Evolutionary conservation across 2,329 filamentous ascomycete genomes (phyloP).

Genomic region (Macrophomina tecta): DNA sequence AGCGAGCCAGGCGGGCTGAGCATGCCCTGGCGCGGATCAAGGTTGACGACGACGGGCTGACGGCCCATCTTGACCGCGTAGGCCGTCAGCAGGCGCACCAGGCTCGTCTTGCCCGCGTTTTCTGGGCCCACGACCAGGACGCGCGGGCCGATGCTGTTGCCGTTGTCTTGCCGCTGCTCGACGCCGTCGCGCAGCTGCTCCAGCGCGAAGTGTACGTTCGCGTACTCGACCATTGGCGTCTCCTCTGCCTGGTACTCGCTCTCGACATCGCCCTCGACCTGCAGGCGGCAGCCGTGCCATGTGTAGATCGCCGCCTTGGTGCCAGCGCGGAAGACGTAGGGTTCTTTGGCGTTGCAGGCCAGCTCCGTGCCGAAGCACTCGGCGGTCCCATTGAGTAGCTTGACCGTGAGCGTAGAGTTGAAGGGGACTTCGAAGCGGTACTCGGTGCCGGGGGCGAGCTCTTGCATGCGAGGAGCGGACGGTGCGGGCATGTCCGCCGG

Average conservation of each 20-base stretch:
- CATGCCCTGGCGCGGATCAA: slow-evolving; percentile 75
- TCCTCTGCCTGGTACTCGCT: slow-evolving; percentile 76
- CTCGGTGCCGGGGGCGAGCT: slow-evolving; percentile 54
- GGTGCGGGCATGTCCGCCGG: slow-evolving; percentile 34
- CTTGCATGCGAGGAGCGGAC: slow-evolving; percentile 44
- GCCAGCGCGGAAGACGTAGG: slow-evolving; percentile 76
- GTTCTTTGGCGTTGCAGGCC: slow-evolving; percentile 67
- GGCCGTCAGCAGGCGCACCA: slow-evolving; percentile 76
- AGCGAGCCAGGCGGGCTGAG: slow-evolving; percentile 71
- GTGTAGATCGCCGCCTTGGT: slow-evolving; percentile 88
- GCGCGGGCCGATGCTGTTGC: slow-evolving; percentile 68
- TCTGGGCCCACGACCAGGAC: slow-evolving; percentile 82
- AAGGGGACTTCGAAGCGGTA: slow-evolving; percentile 51
- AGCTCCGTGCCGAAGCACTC: slow-evolving; percentile 97
- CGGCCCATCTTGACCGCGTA: slow-evolving; percentile 77
- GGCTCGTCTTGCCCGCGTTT: slow-evolving; percentile 81
- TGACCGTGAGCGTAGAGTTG: slow-evolving; percentile 44
- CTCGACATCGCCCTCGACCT: slow-evolving; percentile 74
- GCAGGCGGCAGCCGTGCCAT: slow-evolving; percentile 87
- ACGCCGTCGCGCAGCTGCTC: slow-evolving; percentile 72
- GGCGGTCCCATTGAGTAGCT: slow-evolving; percentile 80
- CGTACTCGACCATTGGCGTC: slow-evolving; percentile 76
- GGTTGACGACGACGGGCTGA: slow-evolving; percentile 82
- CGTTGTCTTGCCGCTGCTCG: slow-evolving; percentile 29
- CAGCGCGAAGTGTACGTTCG: slow-evolving; percentile 88